Evolutionary conservation across 2,329 filamentous ascomycete genomes (phyloP).

Genomic region (Septoria petroselini): DNA sequence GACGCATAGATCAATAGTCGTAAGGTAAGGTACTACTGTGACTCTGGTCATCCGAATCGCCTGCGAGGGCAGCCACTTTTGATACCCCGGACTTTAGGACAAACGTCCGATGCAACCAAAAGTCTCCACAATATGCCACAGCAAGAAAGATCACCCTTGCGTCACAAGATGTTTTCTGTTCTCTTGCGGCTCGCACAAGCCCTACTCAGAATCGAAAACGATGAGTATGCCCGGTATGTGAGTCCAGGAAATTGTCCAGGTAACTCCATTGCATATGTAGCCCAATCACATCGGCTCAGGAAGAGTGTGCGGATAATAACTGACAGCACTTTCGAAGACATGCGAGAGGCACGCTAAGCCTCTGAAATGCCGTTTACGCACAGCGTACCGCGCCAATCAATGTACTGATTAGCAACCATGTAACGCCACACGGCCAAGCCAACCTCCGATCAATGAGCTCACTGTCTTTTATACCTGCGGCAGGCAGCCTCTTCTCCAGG

Average conservation of each 20-base stretch:
- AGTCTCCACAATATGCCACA: background rate
- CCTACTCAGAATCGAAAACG: no score
- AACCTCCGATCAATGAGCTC: constrained; percentile 10
- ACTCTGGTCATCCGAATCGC: background rate
- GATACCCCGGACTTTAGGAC: background rate
- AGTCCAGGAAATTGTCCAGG: no score
- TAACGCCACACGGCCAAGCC: constrained; percentile 6
- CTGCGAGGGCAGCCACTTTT: background rate
- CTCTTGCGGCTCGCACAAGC: no score
- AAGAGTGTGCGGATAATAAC: no score
- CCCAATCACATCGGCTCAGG: no score
- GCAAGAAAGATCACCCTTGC: background rate
- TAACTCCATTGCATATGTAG: no score
- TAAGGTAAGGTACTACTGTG: background rate
- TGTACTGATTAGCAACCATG: constrained; percentile 3
- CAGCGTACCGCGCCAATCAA: constrained; percentile 11
- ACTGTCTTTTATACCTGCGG: constrained; percentile 7
- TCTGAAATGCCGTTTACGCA: constrained; percentile 7
- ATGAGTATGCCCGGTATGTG: no score
- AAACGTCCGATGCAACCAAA: background rate
- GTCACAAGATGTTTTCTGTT: background rate
- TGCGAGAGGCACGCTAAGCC: background rate
- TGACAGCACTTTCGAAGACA: background rate
- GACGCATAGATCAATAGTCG: no score
- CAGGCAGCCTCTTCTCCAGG: constrained; percentile 6